phyloP scores from a whole-genome alignment of 495 filamentous ascomycete species.

The Xeromyces bisporus region DNA sequence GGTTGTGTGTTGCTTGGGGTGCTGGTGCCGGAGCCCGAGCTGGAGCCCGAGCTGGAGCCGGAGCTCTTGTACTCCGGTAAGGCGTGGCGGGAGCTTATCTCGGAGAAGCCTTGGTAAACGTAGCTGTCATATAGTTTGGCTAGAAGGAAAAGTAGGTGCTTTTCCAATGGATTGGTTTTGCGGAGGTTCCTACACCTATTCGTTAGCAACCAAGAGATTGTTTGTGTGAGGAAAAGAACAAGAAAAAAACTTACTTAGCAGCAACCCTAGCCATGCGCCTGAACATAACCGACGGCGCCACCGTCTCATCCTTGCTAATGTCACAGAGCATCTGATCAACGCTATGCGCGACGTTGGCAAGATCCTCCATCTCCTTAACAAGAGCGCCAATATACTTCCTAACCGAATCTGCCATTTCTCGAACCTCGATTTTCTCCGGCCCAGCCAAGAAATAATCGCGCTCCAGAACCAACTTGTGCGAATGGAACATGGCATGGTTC shows the following conservation, averaged over 20 bases:
- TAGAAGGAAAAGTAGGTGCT: conserved; percentile 9
- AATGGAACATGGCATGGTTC: background rate
- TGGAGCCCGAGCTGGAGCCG: too few relatives aligned
- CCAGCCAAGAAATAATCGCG: background rate
- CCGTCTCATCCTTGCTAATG: background rate
- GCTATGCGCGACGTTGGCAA: background rate
- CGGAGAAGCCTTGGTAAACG: too few relatives aligned
- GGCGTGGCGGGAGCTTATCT: too few relatives aligned
- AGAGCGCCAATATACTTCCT: background rate
- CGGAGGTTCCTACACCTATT: conserved; percentile 8
- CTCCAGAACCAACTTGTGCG: background rate
- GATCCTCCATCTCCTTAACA: background rate
- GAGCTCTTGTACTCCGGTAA: too few relatives aligned
- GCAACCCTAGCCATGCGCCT: background rate
- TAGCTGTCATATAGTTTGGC: conserved; percentile 14
- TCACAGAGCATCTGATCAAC: background rate
- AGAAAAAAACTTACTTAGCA: too few relatives aligned
- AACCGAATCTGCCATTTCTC: background rate
- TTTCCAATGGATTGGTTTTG: conserved; percentile 10
- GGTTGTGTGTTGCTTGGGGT: too few relatives aligned
- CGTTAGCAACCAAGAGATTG: too few relatives aligned
- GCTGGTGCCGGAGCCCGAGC: too few relatives aligned
- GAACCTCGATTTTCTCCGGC: background rate
- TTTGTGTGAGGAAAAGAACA: too few relatives aligned
- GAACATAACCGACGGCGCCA: background rate